Evolutionary conservation across 208 protist species (phyloP).

Genomic region (Acanthamoeba healyi): DNA sequence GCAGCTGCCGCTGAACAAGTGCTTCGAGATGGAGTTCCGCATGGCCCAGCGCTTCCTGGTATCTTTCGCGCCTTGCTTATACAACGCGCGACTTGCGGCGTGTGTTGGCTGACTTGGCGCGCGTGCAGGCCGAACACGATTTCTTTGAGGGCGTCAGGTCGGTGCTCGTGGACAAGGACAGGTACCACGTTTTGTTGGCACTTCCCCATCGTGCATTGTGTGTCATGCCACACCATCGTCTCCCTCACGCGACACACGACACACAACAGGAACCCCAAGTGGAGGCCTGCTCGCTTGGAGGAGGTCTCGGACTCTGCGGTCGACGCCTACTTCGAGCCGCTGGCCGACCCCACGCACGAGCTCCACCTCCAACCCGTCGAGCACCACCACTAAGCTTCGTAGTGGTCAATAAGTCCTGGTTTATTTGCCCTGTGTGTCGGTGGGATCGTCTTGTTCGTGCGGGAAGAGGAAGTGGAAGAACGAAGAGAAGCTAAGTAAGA

Average conservation of each 20-base stretch:
- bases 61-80: background rate
- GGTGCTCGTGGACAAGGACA: conserved; percentile 84
- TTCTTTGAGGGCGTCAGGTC: conserved; percentile 85
- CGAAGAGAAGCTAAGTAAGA: too few relatives aligned
- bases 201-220: too few relatives aligned
- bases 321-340: background rate
- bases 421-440: too few relatives aligned
- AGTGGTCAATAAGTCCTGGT: too few relatives aligned
- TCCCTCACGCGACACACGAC: too few relatives aligned
- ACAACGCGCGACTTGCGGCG: background rate
- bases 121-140: conserved; percentile 42
- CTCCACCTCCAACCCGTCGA: background rate
- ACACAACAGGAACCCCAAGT: conserved; percentile 63
- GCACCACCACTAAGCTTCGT: background rate
- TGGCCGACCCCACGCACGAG: background rate
- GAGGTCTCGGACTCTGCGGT: background rate
- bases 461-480: too few relatives aligned
- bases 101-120: background rate
- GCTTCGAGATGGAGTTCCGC: conserved; percentile 83
- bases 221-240: background rate
- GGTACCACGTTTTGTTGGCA: too few relatives aligned
- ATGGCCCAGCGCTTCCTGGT: conserved; percentile 79
- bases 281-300: background rate
- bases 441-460: too few relatives aligned
- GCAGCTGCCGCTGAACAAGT: conserved; percentile 45